Evolutionary conservation across 2,329 filamentous ascomycete genomes (phyloP), one percentile per base, ranked within the genome.

Genomic region (Venturiaceae sp.): DNA sequence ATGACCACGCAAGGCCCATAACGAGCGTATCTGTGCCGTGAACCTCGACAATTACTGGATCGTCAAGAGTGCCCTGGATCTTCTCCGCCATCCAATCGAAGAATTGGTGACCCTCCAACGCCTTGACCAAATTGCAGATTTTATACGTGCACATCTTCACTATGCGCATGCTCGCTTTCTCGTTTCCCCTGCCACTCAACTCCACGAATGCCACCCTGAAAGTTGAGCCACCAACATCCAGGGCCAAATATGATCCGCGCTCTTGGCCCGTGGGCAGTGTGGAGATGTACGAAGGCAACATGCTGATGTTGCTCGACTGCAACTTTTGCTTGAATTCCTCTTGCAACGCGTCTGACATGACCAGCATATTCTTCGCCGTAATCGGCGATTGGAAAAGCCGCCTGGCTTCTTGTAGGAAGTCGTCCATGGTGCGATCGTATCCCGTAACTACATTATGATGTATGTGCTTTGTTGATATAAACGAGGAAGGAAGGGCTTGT

Each of bases 181-280:
- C 62, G 5, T 68, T 66, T 33, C 70, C 72, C 57, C 75, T 74
- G 33, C 81, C 81, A 59, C 68, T 68, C 55, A 86, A 68, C 61
- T 83, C 75, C 32, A 86, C 79, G 61, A 85, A 69, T 28, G 83
- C 83, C 39, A 85, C 78, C 8, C 83, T 79, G 64, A 86, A 83
- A 1, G 82, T 86, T 16, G 83, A 85, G n/a, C 83, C 83, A 33
- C 83, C 83, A 21, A 86, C 81, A 65, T 86, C 83, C 60, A 86
- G 72, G 5, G 82, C 81, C 36, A 86, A 71, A 65, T 79, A 84
- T 14, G 81, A 82, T 8, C 83, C 83, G 53, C 70, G 74, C 67
- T 86, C 83, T 53, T 75, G 67, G 4, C 83, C 83, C 5, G 77
- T 79, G 1, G 83, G 83, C 5, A 86, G 72, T 19, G 79, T 79